A percentile compares a stretch with the other conserved stretches of the same genome.
Evolutionary conservation across 192 early-diverging fungal genomes (phyloP).

Genomic region (Umbelopsis isabellina): DNA sequence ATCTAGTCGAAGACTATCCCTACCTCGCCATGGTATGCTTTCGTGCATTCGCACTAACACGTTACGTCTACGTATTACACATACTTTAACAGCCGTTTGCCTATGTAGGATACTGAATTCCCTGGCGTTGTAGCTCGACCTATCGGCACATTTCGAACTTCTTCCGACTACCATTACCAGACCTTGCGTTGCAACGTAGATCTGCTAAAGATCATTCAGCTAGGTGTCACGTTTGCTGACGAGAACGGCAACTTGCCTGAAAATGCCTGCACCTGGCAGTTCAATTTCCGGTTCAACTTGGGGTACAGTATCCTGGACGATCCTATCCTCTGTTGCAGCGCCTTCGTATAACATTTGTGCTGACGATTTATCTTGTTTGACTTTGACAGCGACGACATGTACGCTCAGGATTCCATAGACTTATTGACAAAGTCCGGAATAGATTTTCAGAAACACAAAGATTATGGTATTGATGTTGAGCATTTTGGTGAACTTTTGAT

Average conservation of each 20-base stretch:
- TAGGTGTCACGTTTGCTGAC: constrained; percentile 95
- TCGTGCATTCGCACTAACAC: background rate
- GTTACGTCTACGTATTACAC: background rate
- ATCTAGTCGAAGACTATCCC: constrained; percentile 88
- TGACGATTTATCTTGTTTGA: background rate
- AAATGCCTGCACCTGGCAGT: constrained; percentile 95
- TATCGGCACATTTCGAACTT: constrained; percentile 94
- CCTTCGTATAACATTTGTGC: constrained; percentile 11
- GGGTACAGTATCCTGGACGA: constrained; percentile 50
- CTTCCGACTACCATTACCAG: constrained; percentile 99
- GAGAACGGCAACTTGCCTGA: constrained; percentile 83
- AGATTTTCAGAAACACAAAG: constrained; percentile 95
- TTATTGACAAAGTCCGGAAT: constrained; percentile 96
- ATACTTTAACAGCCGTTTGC: background rate
- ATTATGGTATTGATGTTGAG: constrained; percentile 93
- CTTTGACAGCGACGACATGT: constrained; percentile 86
- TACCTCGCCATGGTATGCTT: constrained; percentile 91
- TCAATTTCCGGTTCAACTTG: constrained; percentile 98
- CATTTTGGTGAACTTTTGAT: constrained; percentile 98
- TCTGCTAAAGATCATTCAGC: constrained; percentile 95
- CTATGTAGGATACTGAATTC: constrained; percentile 92
- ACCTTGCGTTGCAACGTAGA: constrained; percentile 98
- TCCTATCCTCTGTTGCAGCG: background rate
- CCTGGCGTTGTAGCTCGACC: constrained; percentile 98
- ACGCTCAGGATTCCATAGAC: constrained; percentile 98